Evolutionary conservation across 495 filamentous ascomycete genomes (phyloP), one percentile per base, ranked within the genome.

Genomic region (Talaromyces stipitatus): DNA sequence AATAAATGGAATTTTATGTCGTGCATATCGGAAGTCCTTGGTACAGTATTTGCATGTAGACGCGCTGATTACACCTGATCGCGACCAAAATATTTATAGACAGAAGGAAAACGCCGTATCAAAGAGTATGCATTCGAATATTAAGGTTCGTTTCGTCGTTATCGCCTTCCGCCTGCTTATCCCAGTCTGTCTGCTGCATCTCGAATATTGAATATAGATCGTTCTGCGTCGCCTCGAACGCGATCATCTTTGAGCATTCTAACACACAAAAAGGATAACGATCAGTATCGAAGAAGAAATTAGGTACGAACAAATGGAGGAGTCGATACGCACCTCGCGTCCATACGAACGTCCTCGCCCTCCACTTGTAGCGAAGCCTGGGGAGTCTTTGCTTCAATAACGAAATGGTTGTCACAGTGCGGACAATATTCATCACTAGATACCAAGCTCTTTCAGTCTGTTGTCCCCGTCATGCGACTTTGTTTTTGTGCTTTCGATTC

Each of bases 341-440:
- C 89, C 61, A 87, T 78, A 24, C 94, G 79, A 2, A 82, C 87
- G 73, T 98, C 94, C 43, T 92, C 92, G 36, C 94, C 88, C 69
- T 97, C 94, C 26, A 97, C 80, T 54, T 89, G 78, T 53, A 98
- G 70, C 30, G 84, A 77, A 8, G 91, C 78, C 71, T 91, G 88
- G 9, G 94, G 89, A 20, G 85, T 88, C 56, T 86, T 66, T 23
- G 94, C 94, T 16, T 97, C 92, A 57, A 97, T 72, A 22, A 97
- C 87, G 66, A 91, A 98, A 72, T 97, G 94, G 71, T 98, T 98
- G 70, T 98, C 94, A 78, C 94, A 98, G 74, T 96, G 88, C n/a
- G 94, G 95, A 75, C 94, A 97, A 76, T 95, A 97, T 72, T 98
- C 95, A 77, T 98, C 95, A 69, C 90, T 89, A 59, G 24, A 55